Base-by-base conservation (phyloP, 2,329 filamentous ascomycete genomes). In the Ascosphaera apis region DNA sequence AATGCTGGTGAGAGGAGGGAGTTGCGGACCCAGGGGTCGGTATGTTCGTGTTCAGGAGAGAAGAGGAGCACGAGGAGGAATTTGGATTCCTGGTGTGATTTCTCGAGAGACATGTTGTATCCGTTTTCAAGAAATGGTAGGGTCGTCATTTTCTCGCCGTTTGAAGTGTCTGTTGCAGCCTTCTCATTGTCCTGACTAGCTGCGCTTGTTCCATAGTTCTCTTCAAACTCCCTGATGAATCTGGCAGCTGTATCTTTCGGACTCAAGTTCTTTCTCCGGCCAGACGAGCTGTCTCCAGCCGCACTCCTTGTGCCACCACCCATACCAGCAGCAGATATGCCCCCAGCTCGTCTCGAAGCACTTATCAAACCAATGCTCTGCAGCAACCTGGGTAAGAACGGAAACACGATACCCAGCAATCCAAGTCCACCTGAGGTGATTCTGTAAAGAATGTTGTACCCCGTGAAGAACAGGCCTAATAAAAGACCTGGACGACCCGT, bases 11-110 rank as follows among this genome's bases (percentile, higher is more conserved):
- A 67, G 5, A 93, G 66, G 0, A 98, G 65, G 0, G 83, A 93
- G 17, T 91, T 76, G 30, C 70, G 70, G 40, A 84, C 70, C 57
- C 91, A 98, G 1, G 67, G 63, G 15, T 72, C 66, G 1, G 80
- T 95, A 46, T 95, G 83, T 49, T 98, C 88, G 53, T 98, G 86
- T 54, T 95, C 88, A 0, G 84, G 82, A 1, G 84, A 91, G 36
- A 92, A 60, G 12, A 98, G 66, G 3, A 95, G 61, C 12, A 93
- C 76, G n/a, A 95, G 57, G 11, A 98, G 62, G 50, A 91, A 92
- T 51, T 91, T 91, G 37, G 93, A 66, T 25, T 95, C 82, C 45
- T 73, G 75, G 60, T 95, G 93, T 4, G 86, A 83, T 27, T 76
- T 58, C 49, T 98, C 88, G 42, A 92, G 71, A 0, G 84, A 83